A percentile compares a stretch with the other conserved stretches of the same genome.
Evolutionary conservation across 352 stramenopile genomes (phyloP).

Genomic region (Phytophthora pinifolia): DNA sequence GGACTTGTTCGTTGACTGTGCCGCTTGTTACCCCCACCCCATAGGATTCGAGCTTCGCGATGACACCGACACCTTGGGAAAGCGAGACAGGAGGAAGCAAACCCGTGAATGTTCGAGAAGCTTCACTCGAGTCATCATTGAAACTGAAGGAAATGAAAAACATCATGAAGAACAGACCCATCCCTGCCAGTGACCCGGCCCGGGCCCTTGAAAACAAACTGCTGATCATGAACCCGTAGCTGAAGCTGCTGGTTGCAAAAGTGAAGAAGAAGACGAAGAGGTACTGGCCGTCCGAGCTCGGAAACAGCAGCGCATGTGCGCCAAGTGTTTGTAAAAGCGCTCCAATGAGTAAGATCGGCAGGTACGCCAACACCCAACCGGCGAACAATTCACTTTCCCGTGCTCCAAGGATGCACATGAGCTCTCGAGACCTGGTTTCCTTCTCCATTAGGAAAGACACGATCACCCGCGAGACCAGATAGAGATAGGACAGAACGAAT

Average conservation of each 20-base stretch:
- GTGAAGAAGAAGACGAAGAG: conserved; percentile 76
- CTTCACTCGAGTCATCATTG: conserved; percentile 44
- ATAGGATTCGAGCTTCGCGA: conserved; percentile 61
- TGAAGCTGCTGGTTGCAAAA: conserved; percentile 77
- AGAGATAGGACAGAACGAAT: conserved; percentile 93
- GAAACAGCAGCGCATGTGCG: conserved; percentile 42
- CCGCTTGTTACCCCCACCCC: conserved; percentile 37
- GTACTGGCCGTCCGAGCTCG: conserved; percentile 36
- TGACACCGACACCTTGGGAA: conserved; percentile 61
- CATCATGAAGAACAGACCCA: conserved; percentile 77
- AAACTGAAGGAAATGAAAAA: conserved; percentile 83
- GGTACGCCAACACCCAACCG: conserved; percentile 82
- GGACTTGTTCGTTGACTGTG: conserved; percentile 41
- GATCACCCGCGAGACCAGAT: conserved; percentile 90
- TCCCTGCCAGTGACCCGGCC: conserved; percentile 64
- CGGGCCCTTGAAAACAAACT: conserved; percentile 60
- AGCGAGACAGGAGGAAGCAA: conserved; percentile 78
- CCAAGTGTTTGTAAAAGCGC: conserved; percentile 50
- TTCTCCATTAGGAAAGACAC: conserved; percentile 93
- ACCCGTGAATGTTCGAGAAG: conserved; percentile 30
- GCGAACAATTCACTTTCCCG: conserved; percentile 47
- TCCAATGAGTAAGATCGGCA: conserved; percentile 50
- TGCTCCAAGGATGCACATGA: conserved; percentile 92
- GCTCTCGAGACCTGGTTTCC: conserved; percentile 89
- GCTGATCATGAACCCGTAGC: conserved; percentile 76